Percentiles rank a stretch among this genome's conserved stretches.
These are phyloP conservation scores for Tarenaya hassleriana DNA, from an alignment of 345 rosid genomes.

Conservation along the genomic window DNA sequence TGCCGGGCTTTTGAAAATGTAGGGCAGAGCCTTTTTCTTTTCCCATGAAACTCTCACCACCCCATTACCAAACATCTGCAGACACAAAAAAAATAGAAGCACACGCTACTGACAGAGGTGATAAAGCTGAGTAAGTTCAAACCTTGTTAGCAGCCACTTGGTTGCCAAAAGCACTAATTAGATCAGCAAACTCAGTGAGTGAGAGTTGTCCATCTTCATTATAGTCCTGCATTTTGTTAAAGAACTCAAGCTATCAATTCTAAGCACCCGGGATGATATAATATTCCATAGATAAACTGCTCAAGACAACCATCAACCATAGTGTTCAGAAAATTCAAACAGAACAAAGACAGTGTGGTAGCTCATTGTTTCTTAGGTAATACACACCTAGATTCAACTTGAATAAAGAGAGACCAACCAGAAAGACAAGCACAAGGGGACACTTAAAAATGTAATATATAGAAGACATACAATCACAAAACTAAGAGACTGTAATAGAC, in stretches of 20 bases:
- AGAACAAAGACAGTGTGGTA: conserved; percentile 6
- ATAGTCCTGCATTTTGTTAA: conserved; percentile 51
- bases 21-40: no score
- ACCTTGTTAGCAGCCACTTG: conserved; percentile 76
- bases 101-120: not conserved
- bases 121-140: conserved; percentile 15
- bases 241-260: conserved; percentile 22
- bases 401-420: not conserved
- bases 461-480: conserved; percentile 8
- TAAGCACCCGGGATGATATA: conserved; percentile 4
- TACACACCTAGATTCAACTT: conserved; percentile 11
- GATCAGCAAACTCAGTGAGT: conserved; percentile 66
- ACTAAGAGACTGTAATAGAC: conserved; percentile 1
- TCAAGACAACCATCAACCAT: conserved; percentile 12
- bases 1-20: no score
- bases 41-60: no score
- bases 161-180: conserved; percentile 80
- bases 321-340: no score
- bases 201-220: conserved; percentile 85
- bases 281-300: not conserved
- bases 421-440: not conserved
- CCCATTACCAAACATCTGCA: no score
- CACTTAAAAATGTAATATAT: not conserved
- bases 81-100: not conserved
- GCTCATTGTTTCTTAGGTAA: conserved; percentile 1